Base-by-base conservation (phyloP, 768 basidiomycete genomes). In the Xerocomus brunneocitrinus region DNA sequence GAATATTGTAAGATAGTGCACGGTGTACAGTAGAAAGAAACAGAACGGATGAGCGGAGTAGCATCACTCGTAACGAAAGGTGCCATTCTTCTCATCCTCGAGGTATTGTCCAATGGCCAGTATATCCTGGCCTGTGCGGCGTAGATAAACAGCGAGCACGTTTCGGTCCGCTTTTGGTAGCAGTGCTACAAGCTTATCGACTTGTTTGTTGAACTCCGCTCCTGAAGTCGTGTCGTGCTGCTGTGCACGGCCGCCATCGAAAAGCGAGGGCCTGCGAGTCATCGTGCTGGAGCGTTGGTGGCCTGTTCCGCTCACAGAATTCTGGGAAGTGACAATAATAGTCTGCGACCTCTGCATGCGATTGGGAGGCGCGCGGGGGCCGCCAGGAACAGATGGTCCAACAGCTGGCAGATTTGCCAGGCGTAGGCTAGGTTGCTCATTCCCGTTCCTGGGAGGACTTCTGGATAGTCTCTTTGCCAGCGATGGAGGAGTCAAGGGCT, bases 81-180 rank as follows among this genome's bases (percentile, higher is more conserved):
- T 77, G 31, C 88, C 88, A 62, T 84, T 87, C 72, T 85, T 86
- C 66, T 90, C 87, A 58, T 92, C 90, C 58, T 90, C 89, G 10
- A 92, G 73, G 66, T 89, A 92, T 64, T 89, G 85, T 14, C 88
- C 88, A 60, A 92, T 89, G n/a, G 90, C 90, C 40, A 89, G 72
- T 40, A 91, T 86, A 67, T 90, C 89, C 63, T 88, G 82, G 22
- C 90, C 90, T 9, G 88, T 75, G 9, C 85, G 78, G 28, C 80
- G 80, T 54, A 92, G 68, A 67, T 92, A 92, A 13, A 82, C 79
- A 36, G 83, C 84, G 8, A 92, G 77, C 2, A 89, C 71, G 22
- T 68, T 72, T 42, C 81, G 77, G 58, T 91, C 82, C 32, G 85
- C 90, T 58, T 85, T 81, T 14, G 90, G 90, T 31, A 91, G 71